These are phyloP conservation scores for Nicotiana rustica DNA, from an alignment of 305 asterid species.

Conservation along the genomic window DNA sequence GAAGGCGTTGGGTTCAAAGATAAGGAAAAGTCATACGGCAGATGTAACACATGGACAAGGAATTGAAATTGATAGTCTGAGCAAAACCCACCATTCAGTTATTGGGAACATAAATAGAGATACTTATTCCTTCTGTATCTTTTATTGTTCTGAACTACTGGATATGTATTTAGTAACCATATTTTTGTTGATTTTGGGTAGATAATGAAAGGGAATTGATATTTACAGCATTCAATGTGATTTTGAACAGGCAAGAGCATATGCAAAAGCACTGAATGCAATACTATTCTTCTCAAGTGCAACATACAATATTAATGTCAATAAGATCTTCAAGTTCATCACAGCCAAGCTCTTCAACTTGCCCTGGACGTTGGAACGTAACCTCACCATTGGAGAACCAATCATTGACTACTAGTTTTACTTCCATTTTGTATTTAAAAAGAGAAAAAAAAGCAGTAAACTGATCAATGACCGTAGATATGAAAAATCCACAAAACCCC, in stretches of 20 bases:
- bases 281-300: conserved; percentile 86
- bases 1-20: neutral
- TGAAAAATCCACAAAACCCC: neutral
- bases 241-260: conserved; percentile 71
- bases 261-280: conserved; percentile 80
- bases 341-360: conserved; percentile 85
- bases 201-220: neutral
- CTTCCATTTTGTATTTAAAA: neutral
- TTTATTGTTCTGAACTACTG: neutral
- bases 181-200: neutral
- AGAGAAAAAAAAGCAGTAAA: neutral
- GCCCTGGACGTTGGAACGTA: conserved; percentile 79
- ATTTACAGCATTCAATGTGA: neutral
- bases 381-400: conserved; percentile 88
- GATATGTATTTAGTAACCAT: neutral
- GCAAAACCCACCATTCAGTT: neutral
- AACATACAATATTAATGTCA: conserved; percentile 84
- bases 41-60: neutral
- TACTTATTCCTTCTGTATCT: neutral
- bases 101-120: neutral
- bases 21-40: neutral
- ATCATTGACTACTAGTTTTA: conserved; percentile 68
- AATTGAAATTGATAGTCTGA: neutral
- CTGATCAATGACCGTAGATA: neutral
- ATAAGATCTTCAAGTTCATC: conserved; percentile 84